These are phyloP conservation scores for Vitis cinerea DNA, from an alignment of 164 flowering plant genomes.

Conservation along the genomic window DNA sequence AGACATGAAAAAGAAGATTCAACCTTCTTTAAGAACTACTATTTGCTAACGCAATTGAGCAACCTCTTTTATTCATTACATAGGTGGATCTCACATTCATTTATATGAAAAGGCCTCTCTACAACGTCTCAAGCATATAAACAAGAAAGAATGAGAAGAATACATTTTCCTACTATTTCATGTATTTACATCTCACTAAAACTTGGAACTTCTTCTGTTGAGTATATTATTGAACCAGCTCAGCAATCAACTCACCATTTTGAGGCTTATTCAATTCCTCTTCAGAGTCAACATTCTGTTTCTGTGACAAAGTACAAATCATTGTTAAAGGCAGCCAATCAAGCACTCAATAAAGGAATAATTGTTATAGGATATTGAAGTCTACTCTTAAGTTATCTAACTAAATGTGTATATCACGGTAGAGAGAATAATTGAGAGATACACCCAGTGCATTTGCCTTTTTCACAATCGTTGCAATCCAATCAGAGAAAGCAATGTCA, in stretches of 20 bases:
- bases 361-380: too few relatives aligned
- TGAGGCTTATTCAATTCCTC: conserved; percentile 18
- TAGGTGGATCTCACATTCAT: background rate
- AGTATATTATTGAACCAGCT: background rate
- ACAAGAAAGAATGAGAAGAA: conserved; percentile 54
- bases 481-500: too few relatives aligned
- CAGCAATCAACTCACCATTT: conserved; percentile 19
- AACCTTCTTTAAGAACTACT: too few relatives aligned
- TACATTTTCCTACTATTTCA: conserved; percentile 21
- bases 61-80: conserved; percentile 23
- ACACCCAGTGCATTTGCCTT: background rate
- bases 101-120: conserved; percentile 7
- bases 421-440: too few relatives aligned
- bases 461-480: background rate
- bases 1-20: too few relatives aligned
- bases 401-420: too few relatives aligned
- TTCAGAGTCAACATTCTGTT: conserved; percentile 16
- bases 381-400: too few relatives aligned
- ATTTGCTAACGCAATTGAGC: background rate
- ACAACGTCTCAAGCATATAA: conserved; percentile 25
- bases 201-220: background rate
- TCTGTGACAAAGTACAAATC: conserved; percentile 5
- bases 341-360: too few relatives aligned
- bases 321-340: background rate
- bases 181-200: conserved; percentile 30